These are phyloP conservation scores for Carex kokanica DNA, from an alignment of 176 grass and related monocot species.

Conservation along the genomic window DNA sequence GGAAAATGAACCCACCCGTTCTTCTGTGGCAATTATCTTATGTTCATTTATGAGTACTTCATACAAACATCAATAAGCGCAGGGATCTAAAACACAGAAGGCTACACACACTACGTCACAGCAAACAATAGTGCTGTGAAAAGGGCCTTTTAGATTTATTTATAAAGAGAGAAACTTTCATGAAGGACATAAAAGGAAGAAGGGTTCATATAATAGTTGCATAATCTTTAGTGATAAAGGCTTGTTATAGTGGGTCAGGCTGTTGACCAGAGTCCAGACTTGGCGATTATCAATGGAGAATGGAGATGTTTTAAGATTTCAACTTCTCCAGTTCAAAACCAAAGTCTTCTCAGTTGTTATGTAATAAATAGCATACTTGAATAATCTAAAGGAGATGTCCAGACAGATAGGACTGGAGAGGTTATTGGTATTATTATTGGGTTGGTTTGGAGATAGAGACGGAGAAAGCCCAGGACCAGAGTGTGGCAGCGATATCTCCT, in stretches of 20 bases:
- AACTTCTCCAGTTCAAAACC: background rate
- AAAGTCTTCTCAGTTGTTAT: background rate
- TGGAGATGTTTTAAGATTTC: slow-evolving; percentile 1
- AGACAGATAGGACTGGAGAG: background rate
- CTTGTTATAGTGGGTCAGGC: background rate
- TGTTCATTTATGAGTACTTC: background rate
- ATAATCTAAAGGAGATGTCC: background rate
- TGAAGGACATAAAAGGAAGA: background rate
- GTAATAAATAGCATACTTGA: background rate
- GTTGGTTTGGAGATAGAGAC: background rate
- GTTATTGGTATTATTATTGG: background rate
- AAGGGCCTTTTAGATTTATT: slow-evolving; percentile 2
- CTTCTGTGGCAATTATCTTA: background rate
- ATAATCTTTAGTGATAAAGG: slow-evolving; percentile 1
- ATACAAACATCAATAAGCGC: background rate
- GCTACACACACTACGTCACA: background rate
- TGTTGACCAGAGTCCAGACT: slow-evolving; percentile 16
- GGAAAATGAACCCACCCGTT: background rate
- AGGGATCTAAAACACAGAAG: background rate
- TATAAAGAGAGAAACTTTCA: background rate
- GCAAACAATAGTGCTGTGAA: background rate
- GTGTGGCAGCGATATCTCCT: background rate
- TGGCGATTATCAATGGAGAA: background rate
- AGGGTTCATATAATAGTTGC: slow-evolving; percentile 10
- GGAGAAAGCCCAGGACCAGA: background rate